These are phyloP conservation scores for Capsicum baccatum DNA, from an alignment of 257 asterid genomes.

Conservation along the genomic window DNA sequence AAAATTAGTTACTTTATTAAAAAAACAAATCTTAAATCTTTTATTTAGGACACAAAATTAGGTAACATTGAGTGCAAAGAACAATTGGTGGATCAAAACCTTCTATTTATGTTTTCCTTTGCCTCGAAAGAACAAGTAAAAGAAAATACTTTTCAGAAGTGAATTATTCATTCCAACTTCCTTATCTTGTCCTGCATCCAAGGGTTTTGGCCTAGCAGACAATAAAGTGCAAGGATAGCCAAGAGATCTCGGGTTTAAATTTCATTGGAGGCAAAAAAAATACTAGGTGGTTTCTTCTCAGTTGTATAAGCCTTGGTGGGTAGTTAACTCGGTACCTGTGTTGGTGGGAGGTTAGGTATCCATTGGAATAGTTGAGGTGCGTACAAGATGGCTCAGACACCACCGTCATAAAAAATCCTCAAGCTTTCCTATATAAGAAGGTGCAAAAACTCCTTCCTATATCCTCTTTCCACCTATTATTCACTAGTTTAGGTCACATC, in stretches of 20 bases:
- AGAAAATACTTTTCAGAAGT: conserved; percentile 4
- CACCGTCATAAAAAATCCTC: background rate
- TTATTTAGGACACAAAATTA: background rate
- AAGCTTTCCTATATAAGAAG: background rate
- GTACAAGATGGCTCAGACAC: background rate
- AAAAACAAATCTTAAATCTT: background rate
- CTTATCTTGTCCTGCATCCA: background rate
- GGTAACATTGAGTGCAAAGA: background rate
- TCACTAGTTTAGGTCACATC: conserved; percentile 17
- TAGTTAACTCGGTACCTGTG: background rate
- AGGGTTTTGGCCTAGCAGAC: background rate
- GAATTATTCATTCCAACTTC: conserved; percentile 8
- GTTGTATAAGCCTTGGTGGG: background rate
- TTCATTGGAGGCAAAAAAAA: background rate
- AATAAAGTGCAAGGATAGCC: background rate
- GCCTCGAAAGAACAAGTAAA: background rate
- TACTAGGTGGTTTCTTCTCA: background rate
- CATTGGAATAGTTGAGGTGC: background rate
- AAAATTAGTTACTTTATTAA: background rate
- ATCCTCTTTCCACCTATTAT: conserved; percentile 8
- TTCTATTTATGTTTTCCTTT: background rate
- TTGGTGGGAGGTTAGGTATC: background rate
- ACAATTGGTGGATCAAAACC: background rate
- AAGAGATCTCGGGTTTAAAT: background rate
- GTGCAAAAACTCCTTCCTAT: background rate